Evolutionary conservation across 2,329 filamentous ascomycete species (phyloP), one percentile per base, ranked within the genome.

Genomic region (Aspergillus neoniger): DNA sequence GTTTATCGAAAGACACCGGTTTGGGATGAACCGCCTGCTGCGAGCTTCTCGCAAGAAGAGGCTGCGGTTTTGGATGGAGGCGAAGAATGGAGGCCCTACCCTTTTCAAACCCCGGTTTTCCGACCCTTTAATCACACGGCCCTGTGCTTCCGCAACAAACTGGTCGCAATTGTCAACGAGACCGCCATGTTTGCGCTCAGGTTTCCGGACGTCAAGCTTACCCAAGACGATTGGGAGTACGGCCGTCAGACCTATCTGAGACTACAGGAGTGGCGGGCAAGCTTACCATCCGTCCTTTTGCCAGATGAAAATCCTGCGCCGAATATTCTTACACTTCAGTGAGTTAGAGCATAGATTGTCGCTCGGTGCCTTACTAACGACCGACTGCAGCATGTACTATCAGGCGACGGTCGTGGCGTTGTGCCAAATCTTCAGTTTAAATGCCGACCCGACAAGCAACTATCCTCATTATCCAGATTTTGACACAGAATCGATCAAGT

Each of bases 311-410:
- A 67, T 25, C 61, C 60, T 1, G 63, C 64, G 3, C 67, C 67
- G 5, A 61, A 67, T 39, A 55, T 65, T 8, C 50, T 69, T 7
- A 67, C 63, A 25, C 49, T 69, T 38, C 67, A 67, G 67, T 69
- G 14, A 30, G 65, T 59, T 14, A 12, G 19, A 5, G 12, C 14
- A 14, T 2, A 10, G 4, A 5, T n/a, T 21, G 12, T 2, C n/a
- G 5, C 19, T 32, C 3, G 5, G 25, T 1, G 4, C 9, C 15
- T 4, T 39, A 48, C 60, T 66, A 9, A 66, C 36, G 5, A 3
- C 12, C 17, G 9, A n/a, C 10, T 7, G 5, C 30, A 68, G 67
- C 28, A 55, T 67, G 10, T 67, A 67, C 50, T 66, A 65, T 49
- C 58, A 68, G 21, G 64, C 64, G 1, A 67, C 67, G 5, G 25